Conservation (phyloP, 148 eudicot species). For the Hydrangea macrophylla region DNA sequence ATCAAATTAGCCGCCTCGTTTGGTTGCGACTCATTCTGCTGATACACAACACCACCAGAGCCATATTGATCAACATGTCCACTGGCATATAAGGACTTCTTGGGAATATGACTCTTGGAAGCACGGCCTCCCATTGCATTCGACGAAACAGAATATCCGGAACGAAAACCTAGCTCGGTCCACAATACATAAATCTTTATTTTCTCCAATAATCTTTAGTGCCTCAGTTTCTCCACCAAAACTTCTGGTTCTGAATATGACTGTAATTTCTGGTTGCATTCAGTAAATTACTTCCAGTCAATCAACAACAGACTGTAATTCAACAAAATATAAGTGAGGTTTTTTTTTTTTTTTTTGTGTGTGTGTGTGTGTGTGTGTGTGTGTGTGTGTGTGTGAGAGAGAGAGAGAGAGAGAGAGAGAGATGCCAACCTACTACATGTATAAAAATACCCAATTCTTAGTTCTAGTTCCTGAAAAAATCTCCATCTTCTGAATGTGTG, state of each 20-base stretch:
- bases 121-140: constrained; percentile 23
- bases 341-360: no score
- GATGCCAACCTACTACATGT: no score
- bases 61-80: constrained; percentile 7
- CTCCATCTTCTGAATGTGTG: no score
- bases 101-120: constrained; percentile 18
- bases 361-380: no score
- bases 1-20: constrained; percentile 6
- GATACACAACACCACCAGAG: constrained; percentile 10
- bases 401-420: background rate
- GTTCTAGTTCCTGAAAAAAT: no score
- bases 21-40: constrained; percentile 12
- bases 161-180: background rate
- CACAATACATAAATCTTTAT: background rate
- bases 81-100: constrained; percentile 17
- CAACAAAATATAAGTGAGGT: background rate
- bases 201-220: background rate
- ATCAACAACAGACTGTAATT: background rate
- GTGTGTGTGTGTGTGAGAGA: no score
- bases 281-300: background rate
- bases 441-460: no score
- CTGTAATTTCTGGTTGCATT: background rate
- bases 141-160: background rate
- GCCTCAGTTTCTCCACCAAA: background rate
- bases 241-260: background rate